Evolutionary conservation across 768 basidiomycete genomes (phyloP).

Genomic region (Podaxis rugospora): DNA sequence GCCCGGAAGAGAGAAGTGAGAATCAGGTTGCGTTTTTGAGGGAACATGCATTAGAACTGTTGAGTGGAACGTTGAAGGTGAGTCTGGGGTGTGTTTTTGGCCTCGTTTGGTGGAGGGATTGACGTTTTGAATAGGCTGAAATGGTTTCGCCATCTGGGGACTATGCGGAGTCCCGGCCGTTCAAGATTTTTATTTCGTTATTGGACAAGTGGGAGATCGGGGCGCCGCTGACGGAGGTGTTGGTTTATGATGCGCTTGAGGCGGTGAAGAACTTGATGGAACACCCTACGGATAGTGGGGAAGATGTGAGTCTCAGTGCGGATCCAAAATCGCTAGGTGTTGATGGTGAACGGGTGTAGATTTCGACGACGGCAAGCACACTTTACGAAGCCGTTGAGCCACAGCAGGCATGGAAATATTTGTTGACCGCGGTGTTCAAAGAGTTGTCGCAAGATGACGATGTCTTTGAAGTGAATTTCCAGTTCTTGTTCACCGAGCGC

Average conservation of each 20-base stretch:
- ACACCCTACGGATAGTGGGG: slow-evolving; percentile 44
- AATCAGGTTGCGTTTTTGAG: slow-evolving; percentile 69
- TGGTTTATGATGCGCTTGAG: slow-evolving; percentile 78
- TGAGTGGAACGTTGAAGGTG: slow-evolving; percentile 69
- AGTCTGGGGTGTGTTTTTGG: neutral
- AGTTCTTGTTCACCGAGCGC: neutral
- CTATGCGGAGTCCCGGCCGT: slow-evolving; percentile 80
- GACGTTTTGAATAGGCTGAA: slow-evolving; percentile 46
- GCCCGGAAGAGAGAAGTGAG: slow-evolving; percentile 75
- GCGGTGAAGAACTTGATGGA: slow-evolving; percentile 59
- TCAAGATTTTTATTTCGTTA: slow-evolving; percentile 93
- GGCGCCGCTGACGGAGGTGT: slow-evolving; percentile 65
- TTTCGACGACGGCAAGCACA: slow-evolving; percentile 79
- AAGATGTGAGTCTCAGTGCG: slow-evolving; percentile 48
- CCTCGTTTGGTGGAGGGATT: neutral
- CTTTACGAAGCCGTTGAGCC: slow-evolving; percentile 94
- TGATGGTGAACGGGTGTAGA: slow-evolving; percentile 29
- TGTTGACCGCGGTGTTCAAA: slow-evolving; percentile 53
- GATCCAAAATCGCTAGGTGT: neutral
- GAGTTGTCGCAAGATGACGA: slow-evolving; percentile 45
- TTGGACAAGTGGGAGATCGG: slow-evolving; percentile 99
- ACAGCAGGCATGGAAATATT: slow-evolving; percentile 75
- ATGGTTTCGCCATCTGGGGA: slow-evolving; percentile 70
- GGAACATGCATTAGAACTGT: slow-evolving; percentile 64
- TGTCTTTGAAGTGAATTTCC: slow-evolving; percentile 41